These are phyloP conservation scores for Sclerospora graminicola DNA, from an alignment of 352 stramenopile species.

Conservation along the genomic window DNA sequence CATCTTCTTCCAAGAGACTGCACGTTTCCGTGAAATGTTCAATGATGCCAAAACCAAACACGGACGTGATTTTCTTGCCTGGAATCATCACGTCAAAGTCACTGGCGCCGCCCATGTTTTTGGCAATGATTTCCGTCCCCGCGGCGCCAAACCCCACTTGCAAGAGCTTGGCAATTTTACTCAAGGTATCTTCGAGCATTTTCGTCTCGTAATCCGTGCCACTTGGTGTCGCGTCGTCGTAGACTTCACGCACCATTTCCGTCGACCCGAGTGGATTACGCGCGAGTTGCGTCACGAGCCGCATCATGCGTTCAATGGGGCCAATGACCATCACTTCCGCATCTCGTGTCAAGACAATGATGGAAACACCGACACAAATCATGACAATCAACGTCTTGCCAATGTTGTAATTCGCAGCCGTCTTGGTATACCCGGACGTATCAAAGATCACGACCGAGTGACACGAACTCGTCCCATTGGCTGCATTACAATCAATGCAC, in stretches of 20 bases:
- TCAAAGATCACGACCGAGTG: constrained; percentile 73
- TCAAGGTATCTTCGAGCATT: constrained; percentile 92
- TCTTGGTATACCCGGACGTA: constrained; percentile 33
- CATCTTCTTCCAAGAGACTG: constrained; percentile 88
- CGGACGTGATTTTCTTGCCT: constrained; percentile 93
- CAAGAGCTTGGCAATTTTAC: constrained; percentile 90
- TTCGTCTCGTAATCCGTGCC: constrained; percentile 90
- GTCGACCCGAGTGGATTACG: constrained; percentile 61
- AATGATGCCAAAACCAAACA: constrained; percentile 95
- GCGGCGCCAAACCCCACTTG: constrained; percentile 96
- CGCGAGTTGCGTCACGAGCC: constrained; percentile 56
- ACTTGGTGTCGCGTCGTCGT: constrained; percentile 44
- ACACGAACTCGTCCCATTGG: constrained; percentile 31
- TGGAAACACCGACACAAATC: constrained; percentile 85
- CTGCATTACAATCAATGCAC: constrained; percentile 40
- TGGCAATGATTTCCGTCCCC: constrained; percentile 96
- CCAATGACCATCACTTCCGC: constrained; percentile 92
- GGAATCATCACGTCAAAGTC: constrained; percentile 96
- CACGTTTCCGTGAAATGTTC: constrained; percentile 94
- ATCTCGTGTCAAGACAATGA: constrained; percentile 86
- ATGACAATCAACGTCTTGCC: constrained; percentile 85
- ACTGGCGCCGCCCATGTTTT: constrained; percentile 90
- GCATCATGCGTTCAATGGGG: constrained; percentile 95
- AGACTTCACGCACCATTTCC: constrained; percentile 58
- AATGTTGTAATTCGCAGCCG: constrained; percentile 56